Evolutionary conservation across 331 rosid species (phyloP), one percentile per base, ranked within the genome.

Genomic region (Malus hybrid): DNA sequence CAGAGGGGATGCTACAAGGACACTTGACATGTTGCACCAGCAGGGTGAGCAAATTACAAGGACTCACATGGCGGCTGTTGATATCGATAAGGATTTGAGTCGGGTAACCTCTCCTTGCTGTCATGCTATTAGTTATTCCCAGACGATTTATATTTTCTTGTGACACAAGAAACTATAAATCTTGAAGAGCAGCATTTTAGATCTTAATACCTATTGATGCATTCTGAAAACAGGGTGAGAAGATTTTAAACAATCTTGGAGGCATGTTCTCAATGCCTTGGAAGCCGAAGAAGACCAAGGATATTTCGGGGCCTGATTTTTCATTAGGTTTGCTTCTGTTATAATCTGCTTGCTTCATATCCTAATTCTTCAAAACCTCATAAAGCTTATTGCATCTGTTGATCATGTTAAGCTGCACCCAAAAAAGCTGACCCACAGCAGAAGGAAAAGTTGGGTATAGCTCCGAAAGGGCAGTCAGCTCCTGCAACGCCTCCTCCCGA

Each of bases 231-330:
- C 82, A 94, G 97, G 99, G 99, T 36, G 99, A 95, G 83, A 95
- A 95, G 81, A 91, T 95, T 82, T 82, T 95, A 36, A 90, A 85
- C 82, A 87, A 83, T 86, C 99, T 95, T 61, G 99, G 99, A 34
- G 99, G 99, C 77, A 89, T 95, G 88, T 92, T 95, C 77, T 80
- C 99, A 13, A 90, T 36, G 84, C 77, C 97, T 3, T 87, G 97
- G 99, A 95, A 84, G 85, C 90, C 99, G 68, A 95, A 95, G 90
- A 92, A 90, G 83, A 73, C 84, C 34, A 70, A 33, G 83, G 82
- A 81, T 1, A 90, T 95, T 32, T 15, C 81, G 11, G 99, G 99
- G 80, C 99, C 99, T 33, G 71, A 87, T 50, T 84, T 81, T 50
- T 84, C 97, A 71, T 61, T 92, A 85, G 99, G 99, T 93, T 73